Evolutionary conservation across 257 asterid species (phyloP).

Genomic region (Rehmannia glutinosa): DNA sequence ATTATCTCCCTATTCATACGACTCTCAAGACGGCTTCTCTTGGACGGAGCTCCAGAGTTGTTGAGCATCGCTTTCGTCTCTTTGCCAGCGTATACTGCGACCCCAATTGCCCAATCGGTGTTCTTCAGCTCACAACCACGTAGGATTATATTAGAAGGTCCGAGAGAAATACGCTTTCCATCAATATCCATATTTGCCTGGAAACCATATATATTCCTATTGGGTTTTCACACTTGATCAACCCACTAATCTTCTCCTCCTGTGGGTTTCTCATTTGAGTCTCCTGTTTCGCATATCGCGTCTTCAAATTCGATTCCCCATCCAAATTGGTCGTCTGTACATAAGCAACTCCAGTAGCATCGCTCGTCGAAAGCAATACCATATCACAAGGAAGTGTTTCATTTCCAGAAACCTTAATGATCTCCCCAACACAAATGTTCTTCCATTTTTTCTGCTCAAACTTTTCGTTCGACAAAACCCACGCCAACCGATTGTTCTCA

Average conservation of each 20-base stretch:
- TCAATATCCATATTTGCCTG: slow-evolving; percentile 87
- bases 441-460: slow-evolving; percentile 82
- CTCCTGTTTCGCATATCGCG: slow-evolving; percentile 96
- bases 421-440: slow-evolving; percentile 71
- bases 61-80: slow-evolving; percentile 99
- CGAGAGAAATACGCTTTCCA: slow-evolving; percentile 83
- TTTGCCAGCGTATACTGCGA: slow-evolving; percentile 82
- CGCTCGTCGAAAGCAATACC: slow-evolving; percentile 91
- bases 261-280: slow-evolving; percentile 54
- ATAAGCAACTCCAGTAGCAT: slow-evolving; percentile 84
- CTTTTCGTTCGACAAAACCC: slow-evolving; percentile 46
- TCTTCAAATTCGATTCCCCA: slow-evolving; percentile 94
- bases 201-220: slow-evolving; percentile 91
- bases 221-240: slow-evolving; percentile 94
- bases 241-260: slow-evolving; percentile 43
- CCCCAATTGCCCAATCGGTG: slow-evolving; percentile 86
- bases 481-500: slow-evolving; percentile 76
- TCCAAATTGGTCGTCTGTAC: slow-evolving; percentile 92
- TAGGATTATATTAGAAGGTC: slow-evolving; percentile 89
- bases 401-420: slow-evolving; percentile 58
- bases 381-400: slow-evolving; percentile 93
- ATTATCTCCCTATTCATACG: slow-evolving; percentile 87
- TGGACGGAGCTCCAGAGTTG: slow-evolving; percentile 95
- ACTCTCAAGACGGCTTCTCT: slow-evolving; percentile 88
- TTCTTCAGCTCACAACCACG: slow-evolving; percentile 98